Evolutionary conservation across 2,329 filamentous ascomycete species (phyloP), one percentile per base, ranked within the genome.

Genomic region (Xylaria sp.): DNA sequence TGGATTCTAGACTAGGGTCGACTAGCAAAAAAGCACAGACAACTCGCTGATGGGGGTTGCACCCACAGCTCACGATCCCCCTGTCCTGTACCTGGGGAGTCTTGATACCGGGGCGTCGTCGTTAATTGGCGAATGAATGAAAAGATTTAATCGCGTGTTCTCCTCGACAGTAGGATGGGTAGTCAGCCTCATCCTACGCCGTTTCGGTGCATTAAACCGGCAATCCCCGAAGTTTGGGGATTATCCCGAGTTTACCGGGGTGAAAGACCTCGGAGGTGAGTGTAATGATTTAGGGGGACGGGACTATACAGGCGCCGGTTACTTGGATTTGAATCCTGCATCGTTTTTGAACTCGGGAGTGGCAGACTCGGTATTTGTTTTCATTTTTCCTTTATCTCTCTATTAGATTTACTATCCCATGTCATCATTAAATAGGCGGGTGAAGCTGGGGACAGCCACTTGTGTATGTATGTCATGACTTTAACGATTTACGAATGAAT

Each of bases 321-420:
- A 51, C 63, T 60, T 70, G 68, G 68, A 62, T 65, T 58, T 60
- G 61, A 65, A 70, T 67, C 68, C 65, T 70, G 58, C 61, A 50
- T 21, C 48, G 59, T 59, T 48, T 63, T 44, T 57, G 23, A 37
- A 50, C 47, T 40, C 53, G 54, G 62, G 53, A n/a, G 47, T 59
- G 58, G 51, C 16, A 62, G 50, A 44, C 25, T 51, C 32, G 50
- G 48, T n/a, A n/a, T 51, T 50, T 60, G 13, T 25, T 53, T 47
- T 48, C 18, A 18, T 51, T 61, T 48, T 8, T 23, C n/a, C 29
- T 29, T 18, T 37, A 5, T n/a, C 37, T 61, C n/a, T 53, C 32
- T 50, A 35, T 50, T 32, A 25, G 55, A 37, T 50, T 44, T 60
- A 18, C 27, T 40, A 21, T 48, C 40, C 44, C 63, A 69, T 62